Base-by-base conservation (phyloP, 768 basidiomycete genomes). In the Pholiota microspora region DNA sequence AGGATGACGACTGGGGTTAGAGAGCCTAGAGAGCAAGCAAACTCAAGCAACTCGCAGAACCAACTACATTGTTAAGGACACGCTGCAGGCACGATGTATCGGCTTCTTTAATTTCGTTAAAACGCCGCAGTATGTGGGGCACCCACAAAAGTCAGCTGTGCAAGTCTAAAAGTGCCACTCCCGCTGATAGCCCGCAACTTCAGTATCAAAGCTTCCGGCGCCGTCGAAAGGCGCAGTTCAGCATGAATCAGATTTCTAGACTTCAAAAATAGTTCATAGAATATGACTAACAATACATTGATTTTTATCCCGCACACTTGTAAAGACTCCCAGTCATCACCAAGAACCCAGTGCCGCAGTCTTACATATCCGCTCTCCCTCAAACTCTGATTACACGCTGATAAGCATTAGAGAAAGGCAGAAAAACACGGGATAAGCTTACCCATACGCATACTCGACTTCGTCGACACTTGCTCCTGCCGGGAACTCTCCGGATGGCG, bases 401-500 rank as follows among this genome's bases (percentile, higher is more conserved):
- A 44, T 51, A 23, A 53, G 49, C 45, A 10, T 34, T 35, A 44
- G 9, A 32, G 24, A n/a, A 44, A 24, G 46, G 45, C 36, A 29
- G 25, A 40, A 32, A 12, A 51, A 24, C 27, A 28, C 23, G 29
- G 35, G 44, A 25, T 35, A 52, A 55, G 78, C 86, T 67, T 68
- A 86, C 89, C 89, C 89, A 61, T 91, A 92, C 54, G 86, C 89
- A 69, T 90, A 91, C 65, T 94, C 92, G 6, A 94, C 92, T 69
- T 94, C 92, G 60, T 94, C 92, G 13, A 94, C 91, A 47, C 92
- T 88, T 18, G 84, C 91, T 1, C 88, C 89, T 4, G 86, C 80
- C 18, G 84, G 82, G 66, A 93, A 93, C 8, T 89, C 86, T 18
- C 81, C 77, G 9, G 85, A 79, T 29, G 84, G 79, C 35, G 83